Conservation (phyloP, 768 basidiomycete genomes). For the Calocera cornea region DNA sequence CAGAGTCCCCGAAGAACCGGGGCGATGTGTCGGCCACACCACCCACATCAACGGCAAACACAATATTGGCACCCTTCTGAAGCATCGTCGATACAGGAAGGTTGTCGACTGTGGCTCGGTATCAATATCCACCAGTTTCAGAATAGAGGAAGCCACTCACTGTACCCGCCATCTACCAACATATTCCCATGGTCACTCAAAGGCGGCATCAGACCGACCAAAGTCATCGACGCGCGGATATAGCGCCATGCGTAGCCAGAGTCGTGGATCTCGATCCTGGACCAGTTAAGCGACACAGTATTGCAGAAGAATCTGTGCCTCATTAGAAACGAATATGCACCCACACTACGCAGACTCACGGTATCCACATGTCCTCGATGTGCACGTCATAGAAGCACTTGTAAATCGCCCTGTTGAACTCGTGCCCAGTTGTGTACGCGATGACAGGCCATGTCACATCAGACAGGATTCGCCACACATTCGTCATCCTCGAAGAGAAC, state of each 20-base stretch:
- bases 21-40: constrained; percentile 92
- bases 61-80: constrained; percentile 73
- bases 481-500: constrained; percentile 66
- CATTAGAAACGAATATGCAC: background rate
- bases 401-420: constrained; percentile 89
- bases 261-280: constrained; percentile 92
- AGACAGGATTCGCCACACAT: constrained; percentile 83
- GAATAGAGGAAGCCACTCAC: constrained; percentile 33
- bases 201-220: constrained; percentile 89
- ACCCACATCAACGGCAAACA: constrained; percentile 90
- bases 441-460: constrained; percentile 90
- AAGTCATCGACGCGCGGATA: constrained; percentile 91
- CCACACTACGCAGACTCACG: constrained; percentile 31
- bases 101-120: constrained; percentile 54
- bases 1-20: constrained; percentile 82
- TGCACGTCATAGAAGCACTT: constrained; percentile 93
- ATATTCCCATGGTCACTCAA: constrained; percentile 88
- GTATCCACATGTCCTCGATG: constrained; percentile 97
- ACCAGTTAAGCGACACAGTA: constrained; percentile 91
- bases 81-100: constrained; percentile 84
- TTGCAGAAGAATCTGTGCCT: constrained; percentile 56
- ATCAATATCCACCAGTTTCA: constrained; percentile 10
- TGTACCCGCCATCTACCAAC: constrained; percentile 80
- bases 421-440: constrained; percentile 87
- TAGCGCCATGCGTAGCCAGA: constrained; percentile 98